phyloP scores from a whole-genome alignment of 2,329 filamentous ascomycete genomes.

The Ceratocystis variospora region DNA sequence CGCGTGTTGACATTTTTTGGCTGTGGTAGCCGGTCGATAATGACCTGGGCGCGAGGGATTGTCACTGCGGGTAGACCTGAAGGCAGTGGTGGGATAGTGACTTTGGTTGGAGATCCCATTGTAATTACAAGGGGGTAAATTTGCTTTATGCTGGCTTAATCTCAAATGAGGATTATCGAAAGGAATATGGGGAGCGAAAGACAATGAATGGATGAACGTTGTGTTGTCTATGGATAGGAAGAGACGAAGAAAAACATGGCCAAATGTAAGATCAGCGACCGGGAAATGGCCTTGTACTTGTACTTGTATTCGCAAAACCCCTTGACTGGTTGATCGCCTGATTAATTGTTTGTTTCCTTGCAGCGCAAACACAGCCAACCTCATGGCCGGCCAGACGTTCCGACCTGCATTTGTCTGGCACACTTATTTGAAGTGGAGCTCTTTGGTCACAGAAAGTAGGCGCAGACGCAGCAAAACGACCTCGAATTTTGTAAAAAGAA shows the following conservation, averaged over 20 bases:
- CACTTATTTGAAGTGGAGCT: neutral
- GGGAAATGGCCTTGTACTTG: neutral
- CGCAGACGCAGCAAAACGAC: neutral
- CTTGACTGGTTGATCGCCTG: neutral
- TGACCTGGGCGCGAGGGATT: slow-evolving; percentile 64
- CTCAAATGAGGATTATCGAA: neutral
- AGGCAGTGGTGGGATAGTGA: neutral
- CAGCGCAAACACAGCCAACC: neutral
- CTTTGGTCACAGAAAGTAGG: neutral
- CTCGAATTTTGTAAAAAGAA: neutral
- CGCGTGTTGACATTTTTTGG: slow-evolving; percentile 59
- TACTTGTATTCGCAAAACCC: neutral
- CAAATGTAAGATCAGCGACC: neutral
- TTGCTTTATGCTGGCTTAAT: neutral
- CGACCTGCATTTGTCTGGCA: neutral
- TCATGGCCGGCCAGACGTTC: neutral
- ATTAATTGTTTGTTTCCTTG: neutral
- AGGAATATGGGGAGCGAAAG: too few species aligned
- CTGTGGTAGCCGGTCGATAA: slow-evolving; percentile 64
- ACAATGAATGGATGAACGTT: neutral
- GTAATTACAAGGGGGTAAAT: neutral
- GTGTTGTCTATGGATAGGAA: neutral
- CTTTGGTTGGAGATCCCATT: neutral
- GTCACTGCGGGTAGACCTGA: slow-evolving; percentile 26
- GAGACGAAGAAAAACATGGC: neutral